Base-by-base conservation (phyloP, 768 basidiomycete species). In the Lentinula edodes region DNA sequence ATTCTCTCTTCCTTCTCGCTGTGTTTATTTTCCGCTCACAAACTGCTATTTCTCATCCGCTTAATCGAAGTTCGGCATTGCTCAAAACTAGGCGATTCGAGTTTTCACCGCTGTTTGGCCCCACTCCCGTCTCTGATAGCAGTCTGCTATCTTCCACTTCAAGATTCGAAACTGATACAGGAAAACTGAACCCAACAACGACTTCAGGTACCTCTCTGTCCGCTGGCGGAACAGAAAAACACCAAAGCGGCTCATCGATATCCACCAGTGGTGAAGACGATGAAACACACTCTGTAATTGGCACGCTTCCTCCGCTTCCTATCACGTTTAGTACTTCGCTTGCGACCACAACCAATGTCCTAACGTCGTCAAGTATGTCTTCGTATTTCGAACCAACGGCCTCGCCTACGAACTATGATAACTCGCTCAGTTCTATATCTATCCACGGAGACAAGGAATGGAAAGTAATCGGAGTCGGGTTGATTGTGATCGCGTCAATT, bases 381-480 rank as follows among this genome's bases (percentile, higher is more conserved):
- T 15, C 45, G 28, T 42, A 39, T 42, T 50, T 54, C 18, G 50
- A 39, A 45, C 50, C 34, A 35, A 60, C 63, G 13, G 57, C 15
- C 16, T 42, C 42, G 51, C 50, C 52, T 43, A 66, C 46, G 51
- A 57, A 58, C 61, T 68, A 48, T 68, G 69, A 20, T n/a, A 48
- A 48, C 46, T 48, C 46, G 34, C 61, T 41, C 41, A 45, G 70
- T 28, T 62, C 69, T 15, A 75, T 74, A 35, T 74, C 79, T 32
- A 74, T 74, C 15, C 76, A 69, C 18, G 82, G 80, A 67, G 74
- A 79, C 20, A 78, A 76, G 34, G 74, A 82, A 67, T 90, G 88
- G 88, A 87, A 88, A 71, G 79, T 87, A 50, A 79, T 90, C 57
- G 89, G 89, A 18, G 82, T 90, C 61, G 79, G 81, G 12, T 79